Conservation (phyloP, 2,329 filamentous ascomycete species). For the Diaporthe helianthi region DNA sequence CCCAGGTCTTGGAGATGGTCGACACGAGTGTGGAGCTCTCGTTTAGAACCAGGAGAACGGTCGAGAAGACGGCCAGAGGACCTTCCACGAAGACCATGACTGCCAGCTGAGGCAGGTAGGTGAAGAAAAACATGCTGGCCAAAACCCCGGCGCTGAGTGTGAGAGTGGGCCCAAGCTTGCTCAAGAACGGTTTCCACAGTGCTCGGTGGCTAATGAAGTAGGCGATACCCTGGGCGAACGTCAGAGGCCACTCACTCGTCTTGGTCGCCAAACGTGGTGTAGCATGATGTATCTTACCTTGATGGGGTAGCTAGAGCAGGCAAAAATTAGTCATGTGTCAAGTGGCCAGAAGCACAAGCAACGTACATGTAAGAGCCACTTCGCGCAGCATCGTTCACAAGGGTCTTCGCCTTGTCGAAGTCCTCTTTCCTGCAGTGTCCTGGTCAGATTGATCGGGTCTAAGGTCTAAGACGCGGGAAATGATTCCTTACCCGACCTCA, state of each 20-base stretch:
- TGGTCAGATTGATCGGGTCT: conserved; percentile 26
- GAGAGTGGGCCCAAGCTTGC: conserved; percentile 66
- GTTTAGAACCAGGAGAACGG: conserved; percentile 70
- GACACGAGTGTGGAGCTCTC: conserved; percentile 67
- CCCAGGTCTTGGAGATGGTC: conserved; percentile 69
- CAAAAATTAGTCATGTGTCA: background rate
- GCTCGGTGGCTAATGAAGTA: conserved; percentile 64
- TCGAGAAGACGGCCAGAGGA: conserved; percentile 77
- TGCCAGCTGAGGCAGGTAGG: conserved; percentile 85
- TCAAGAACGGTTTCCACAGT: conserved; percentile 66
- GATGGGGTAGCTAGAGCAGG: conserved; percentile 59
- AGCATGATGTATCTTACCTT: conserved; percentile 56
- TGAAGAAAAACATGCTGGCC: conserved; percentile 83
- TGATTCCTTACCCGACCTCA: conserved; percentile 53
- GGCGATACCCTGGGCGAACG: conserved; percentile 57
- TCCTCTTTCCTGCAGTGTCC: conserved; percentile 67
- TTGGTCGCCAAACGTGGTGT: background rate
- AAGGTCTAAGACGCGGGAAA: background rate
- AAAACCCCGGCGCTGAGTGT: conserved; percentile 76
- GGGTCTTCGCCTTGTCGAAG: conserved; percentile 66
- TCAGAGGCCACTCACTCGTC: background rate
- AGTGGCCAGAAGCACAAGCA: background rate
- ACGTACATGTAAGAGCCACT: conserved; percentile 82
- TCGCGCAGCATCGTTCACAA: conserved; percentile 72
- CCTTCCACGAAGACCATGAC: conserved; percentile 86